These are phyloP conservation scores for Phlebiopsis flavidoalba DNA, from an alignment of 768 basidiomycete species.

Conservation along the genomic window DNA sequence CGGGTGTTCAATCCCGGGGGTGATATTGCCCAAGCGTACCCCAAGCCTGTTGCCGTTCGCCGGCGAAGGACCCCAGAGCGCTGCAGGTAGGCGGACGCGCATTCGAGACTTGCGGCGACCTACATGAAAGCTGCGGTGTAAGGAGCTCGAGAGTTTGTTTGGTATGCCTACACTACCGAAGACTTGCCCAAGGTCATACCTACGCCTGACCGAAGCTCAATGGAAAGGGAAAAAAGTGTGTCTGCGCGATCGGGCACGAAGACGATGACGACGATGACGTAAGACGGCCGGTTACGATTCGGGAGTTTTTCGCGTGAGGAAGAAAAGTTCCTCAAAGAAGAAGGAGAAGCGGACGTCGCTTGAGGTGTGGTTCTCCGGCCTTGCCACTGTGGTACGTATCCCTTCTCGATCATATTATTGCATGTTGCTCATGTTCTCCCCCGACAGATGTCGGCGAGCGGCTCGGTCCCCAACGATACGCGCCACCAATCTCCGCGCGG, in stretches of 20 bases:
- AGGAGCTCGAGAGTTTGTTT: neutral
- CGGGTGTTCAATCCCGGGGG: slow-evolving; percentile 48
- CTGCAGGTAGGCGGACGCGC: neutral
- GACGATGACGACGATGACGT: slow-evolving; percentile 32
- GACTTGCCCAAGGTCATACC: too few relatives aligned
- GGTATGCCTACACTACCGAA: neutral
- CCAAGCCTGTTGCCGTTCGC: slow-evolving; percentile 10
- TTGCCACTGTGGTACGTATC: slow-evolving; percentile 60
- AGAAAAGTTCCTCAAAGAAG: too few relatives aligned
- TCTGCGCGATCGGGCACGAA: neutral
- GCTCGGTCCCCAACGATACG: slow-evolving; percentile 52
- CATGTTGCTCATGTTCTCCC: neutral
- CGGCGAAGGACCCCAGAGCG: neutral
- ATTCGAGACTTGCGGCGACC: neutral
- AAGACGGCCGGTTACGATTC: slow-evolving; percentile 30
- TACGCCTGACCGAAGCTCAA: neutral
- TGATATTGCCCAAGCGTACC: slow-evolving; percentile 41
- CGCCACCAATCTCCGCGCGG: slow-evolving; percentile 61
- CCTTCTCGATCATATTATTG: neutral
- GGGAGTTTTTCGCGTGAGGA: neutral
- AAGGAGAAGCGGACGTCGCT: slow-evolving; percentile 52
- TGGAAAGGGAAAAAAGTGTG: neutral
- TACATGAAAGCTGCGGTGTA: neutral
- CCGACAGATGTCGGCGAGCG: slow-evolving; percentile 68
- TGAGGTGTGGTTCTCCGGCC: slow-evolving; percentile 81